Percentiles rank a stretch among this genome's conserved stretches.
Evolutionary conservation across 2,329 filamentous ascomycete species (phyloP).

Genomic region (Monilinia laxa): DNA sequence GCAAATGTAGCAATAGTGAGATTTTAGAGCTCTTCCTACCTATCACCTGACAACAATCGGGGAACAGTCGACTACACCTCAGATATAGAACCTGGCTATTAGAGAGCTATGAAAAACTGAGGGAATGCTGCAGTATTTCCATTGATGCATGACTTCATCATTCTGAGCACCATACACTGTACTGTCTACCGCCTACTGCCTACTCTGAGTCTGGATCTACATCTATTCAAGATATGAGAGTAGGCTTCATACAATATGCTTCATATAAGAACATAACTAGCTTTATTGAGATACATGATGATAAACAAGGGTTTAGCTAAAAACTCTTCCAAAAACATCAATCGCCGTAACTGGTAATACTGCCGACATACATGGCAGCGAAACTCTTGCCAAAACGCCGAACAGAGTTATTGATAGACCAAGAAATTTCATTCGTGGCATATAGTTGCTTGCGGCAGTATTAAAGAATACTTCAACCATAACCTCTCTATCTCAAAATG

Average conservation of each 20-base stretch:
- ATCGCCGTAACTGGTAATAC: not conserved
- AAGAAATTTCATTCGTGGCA: not conserved
- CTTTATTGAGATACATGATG: not conserved
- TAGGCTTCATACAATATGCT: not conserved
- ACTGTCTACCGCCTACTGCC: too few species aligned
- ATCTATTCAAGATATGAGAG: not conserved
- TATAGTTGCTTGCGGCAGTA: not conserved
- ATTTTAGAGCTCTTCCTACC: not conserved
- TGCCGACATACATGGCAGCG: not conserved
- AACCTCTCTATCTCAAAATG: not conserved
- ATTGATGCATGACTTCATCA: not conserved
- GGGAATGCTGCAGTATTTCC: not conserved
- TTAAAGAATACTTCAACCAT: not conserved
- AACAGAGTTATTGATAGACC: too few species aligned
- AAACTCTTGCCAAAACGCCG: not conserved
- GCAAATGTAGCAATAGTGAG: not conserved
- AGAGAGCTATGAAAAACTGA: too few species aligned
- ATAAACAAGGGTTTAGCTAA: not conserved
- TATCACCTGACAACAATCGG: too few species aligned
- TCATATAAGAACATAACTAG: not conserved
- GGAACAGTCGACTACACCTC: not conserved
- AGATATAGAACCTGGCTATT: not conserved
- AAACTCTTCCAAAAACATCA: not conserved
- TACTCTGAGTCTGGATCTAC: too few species aligned
- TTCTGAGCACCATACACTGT: not conserved